Conservation (phyloP, 140 eudicot species). For the Senecio squalidus region DNA sequence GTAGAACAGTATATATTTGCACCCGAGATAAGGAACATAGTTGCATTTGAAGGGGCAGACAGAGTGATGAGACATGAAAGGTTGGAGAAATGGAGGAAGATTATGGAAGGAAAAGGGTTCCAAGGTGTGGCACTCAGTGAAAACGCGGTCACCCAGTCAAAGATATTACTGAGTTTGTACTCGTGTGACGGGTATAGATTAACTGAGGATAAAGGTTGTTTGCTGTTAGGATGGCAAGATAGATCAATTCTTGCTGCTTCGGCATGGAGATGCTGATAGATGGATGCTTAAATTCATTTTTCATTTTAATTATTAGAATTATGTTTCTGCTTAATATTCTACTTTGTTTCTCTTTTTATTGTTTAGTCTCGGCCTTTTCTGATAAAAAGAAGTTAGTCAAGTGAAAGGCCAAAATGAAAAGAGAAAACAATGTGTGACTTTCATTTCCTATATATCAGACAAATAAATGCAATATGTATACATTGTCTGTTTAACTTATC, state of each 20-base stretch:
- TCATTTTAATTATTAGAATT: neutral
- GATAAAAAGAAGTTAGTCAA: constrained; percentile 9
- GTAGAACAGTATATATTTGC: constrained; percentile 84
- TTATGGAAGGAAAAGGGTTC: constrained; percentile 79
- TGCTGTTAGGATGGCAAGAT: constrained; percentile 91
- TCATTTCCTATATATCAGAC: constrained; percentile 6
- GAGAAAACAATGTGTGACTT: constrained; percentile 21
- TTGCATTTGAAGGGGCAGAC: constrained; percentile 64
- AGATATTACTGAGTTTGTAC: constrained; percentile 63
- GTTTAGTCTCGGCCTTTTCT: constrained; percentile 11
- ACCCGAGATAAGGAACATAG: constrained; percentile 70
- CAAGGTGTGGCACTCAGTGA: constrained; percentile 64
- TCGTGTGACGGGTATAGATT: constrained; percentile 84
- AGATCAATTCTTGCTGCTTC: constrained; percentile 83
- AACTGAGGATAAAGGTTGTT: constrained; percentile 79
- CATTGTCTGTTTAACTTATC: neutral
- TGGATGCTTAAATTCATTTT: constrained; percentile 7
- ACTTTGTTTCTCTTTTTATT: constrained; percentile 14
- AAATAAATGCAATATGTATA: constrained; percentile 13
- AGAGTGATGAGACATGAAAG: constrained; percentile 78
- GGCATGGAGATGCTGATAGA: constrained; percentile 80
- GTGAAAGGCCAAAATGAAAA: constrained; percentile 19
- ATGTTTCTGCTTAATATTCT: constrained; percentile 16
- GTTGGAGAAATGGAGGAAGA: constrained; percentile 85
- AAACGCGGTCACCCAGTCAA: constrained; percentile 79